Evolutionary conservation across 257 asterid species (phyloP).

Genomic region (Avicennia marina): DNA sequence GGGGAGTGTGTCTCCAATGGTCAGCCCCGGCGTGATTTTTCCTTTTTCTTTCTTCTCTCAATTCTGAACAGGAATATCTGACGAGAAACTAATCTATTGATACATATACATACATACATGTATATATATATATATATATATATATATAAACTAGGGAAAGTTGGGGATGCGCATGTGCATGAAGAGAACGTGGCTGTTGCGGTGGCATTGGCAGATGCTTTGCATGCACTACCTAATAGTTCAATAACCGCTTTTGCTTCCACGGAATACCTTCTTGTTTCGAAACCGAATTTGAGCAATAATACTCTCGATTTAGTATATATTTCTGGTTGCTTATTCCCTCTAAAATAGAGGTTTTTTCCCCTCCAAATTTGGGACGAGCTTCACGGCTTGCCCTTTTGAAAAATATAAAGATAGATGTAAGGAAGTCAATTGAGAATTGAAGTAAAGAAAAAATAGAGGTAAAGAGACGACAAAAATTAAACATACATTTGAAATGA

Average conservation of each 20-base stretch:
- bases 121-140: neutral
- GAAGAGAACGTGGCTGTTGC: constrained; percentile 32
- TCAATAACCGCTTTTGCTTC: constrained; percentile 18
- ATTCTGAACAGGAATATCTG: neutral
- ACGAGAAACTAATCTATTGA: neutral
- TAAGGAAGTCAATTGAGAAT: too few species aligned
- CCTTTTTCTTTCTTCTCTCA: neutral
- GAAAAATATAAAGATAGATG: too few species aligned
- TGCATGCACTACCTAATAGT: constrained; percentile 14
- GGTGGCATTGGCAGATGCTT: constrained; percentile 23
- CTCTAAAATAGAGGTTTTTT: too few species aligned
- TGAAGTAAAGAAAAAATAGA: too few species aligned
- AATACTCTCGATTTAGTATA: too few species aligned
- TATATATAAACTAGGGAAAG: neutral
- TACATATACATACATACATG: too few species aligned
- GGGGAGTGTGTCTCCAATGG: constrained; percentile 78
- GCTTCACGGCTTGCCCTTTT: too few species aligned
- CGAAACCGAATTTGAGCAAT: too few species aligned
- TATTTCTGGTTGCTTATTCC: too few species aligned
- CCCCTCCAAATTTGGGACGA: too few species aligned
- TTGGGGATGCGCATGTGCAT: constrained; percentile 14
- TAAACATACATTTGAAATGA: too few species aligned
- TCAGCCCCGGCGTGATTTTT: constrained; percentile 67
- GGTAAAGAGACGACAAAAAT: too few species aligned
- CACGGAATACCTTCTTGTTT: constrained; percentile 30